Evolutionary conservation across 192 early-diverging fungal species (phyloP).

Genomic region (Gryganskiella cystojenkinii): DNA sequence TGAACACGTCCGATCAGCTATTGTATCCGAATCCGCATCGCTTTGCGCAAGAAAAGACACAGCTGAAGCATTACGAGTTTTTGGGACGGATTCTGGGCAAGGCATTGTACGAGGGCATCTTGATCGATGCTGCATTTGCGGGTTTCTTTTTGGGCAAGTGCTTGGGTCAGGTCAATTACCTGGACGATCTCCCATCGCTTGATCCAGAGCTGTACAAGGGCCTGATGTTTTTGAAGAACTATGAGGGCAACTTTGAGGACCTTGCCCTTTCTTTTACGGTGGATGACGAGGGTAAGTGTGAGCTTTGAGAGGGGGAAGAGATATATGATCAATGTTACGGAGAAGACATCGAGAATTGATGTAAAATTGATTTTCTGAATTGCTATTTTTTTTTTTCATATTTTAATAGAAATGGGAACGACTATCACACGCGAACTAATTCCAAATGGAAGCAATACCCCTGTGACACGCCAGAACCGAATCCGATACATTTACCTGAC

Average conservation of each 20-base stretch:
- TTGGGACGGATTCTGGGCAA: slow-evolving; percentile 87
- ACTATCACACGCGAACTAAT: slow-evolving; percentile 75
- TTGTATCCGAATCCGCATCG: slow-evolving; percentile 79
- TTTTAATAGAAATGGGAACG: slow-evolving; percentile 51
- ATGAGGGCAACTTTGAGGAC: slow-evolving; percentile 75
- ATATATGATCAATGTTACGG: too few relatives aligned
- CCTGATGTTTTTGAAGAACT: slow-evolving; percentile 79
- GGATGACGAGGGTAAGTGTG: slow-evolving; percentile 63
- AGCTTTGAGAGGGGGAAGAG: background rate
- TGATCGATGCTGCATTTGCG: slow-evolving; percentile 86
- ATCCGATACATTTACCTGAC: slow-evolving; percentile 89
- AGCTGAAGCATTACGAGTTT: slow-evolving; percentile 76
- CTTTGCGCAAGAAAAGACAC: slow-evolving; percentile 58
- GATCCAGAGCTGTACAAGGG: slow-evolving; percentile 84
- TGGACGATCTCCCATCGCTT: slow-evolving; percentile 81
- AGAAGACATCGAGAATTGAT: too few relatives aligned
- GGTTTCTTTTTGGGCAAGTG: slow-evolving; percentile 85
- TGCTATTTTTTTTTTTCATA: background rate
- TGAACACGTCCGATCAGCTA: slow-evolving; percentile 70
- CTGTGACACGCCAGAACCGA: slow-evolving; percentile 88
- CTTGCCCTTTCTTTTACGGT: slow-evolving; percentile 79
- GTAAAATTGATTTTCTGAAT: too few relatives aligned
- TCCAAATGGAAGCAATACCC: slow-evolving; percentile 75
- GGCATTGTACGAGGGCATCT: slow-evolving; percentile 87
- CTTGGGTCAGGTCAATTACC: slow-evolving; percentile 58